Base-by-base conservation (phyloP, 2,329 filamentous ascomycete species). In the Apiospora koreana region DNA sequence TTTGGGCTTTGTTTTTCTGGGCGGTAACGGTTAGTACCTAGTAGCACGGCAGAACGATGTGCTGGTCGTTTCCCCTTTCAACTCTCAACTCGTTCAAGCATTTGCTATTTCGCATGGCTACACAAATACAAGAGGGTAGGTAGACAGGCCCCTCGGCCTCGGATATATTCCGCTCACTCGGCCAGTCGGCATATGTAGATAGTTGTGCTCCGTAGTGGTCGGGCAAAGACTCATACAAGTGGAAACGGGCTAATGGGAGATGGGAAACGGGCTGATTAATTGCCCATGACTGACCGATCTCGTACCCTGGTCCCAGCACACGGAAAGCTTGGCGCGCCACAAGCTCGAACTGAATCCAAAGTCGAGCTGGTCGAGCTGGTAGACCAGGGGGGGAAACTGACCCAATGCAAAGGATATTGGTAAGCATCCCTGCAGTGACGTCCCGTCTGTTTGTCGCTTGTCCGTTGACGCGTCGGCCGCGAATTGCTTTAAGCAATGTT, bases 391-490 rank as follows among this genome's bases (percentile, higher is more conserved):
- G 48, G n/a, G n/a, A 28, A 21, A 38, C 31, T 21, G 54, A 62
- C 54, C 54, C 54, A 62, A 62, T 62, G 31, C 54, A 62, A 62
- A 62, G 54, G 54, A 38, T 38, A 62, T 62, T 62, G 54, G 54
- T 62, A 62, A 62, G 54, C 54, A 62, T 62, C 31, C 54, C 54
- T 62, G 54, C 31, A 62, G 54, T 62, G 54, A 62, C 54, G 54
- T 62, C 54, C 31, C 31, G 28, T 54, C 23, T 14, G 23, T 54
- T 14, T 48, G n/a, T 54, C 43, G 43, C 41, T 46, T 46, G 18
- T 38, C 31, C 21, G 3, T 62, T 62, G 54, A 62, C 54, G 54
- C 54, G 54, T 62, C 50, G 50, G 54, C 54, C 54, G 31, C 54
- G 54, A 62, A 62, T 62, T 28, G 54, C 54, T 28, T 25, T 28